Evolutionary conservation across 306 rosid species (phyloP).

Genomic region (Canavalia ensiformis): DNA sequence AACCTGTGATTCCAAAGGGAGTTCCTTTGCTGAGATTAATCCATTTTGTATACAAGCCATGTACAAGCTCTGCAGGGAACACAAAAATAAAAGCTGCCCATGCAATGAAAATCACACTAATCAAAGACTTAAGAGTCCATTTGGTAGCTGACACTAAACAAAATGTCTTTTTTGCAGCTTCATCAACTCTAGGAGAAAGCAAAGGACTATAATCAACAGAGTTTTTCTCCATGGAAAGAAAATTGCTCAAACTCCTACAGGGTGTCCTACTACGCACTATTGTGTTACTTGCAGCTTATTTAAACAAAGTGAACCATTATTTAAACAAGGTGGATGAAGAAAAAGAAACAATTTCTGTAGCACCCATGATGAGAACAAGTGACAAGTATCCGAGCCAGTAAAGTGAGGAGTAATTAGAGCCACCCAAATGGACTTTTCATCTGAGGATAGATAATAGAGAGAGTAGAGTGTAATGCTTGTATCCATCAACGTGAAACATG

Average conservation of each 20-base stretch:
- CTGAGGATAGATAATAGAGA: not conserved
- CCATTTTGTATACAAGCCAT: conserved; percentile 41
- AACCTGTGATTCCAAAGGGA: conserved; percentile 75
- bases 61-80: conserved; percentile 55
- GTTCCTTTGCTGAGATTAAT: conserved; percentile 41
- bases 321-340: conserved; percentile 27
- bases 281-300: not conserved
- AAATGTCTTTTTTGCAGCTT: conserved; percentile 46
- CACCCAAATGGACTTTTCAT: conserved; percentile 44
- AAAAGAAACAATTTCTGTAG: conserved; percentile 49
- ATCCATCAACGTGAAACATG: no score
- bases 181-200: conserved; percentile 53
- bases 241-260: not conserved
- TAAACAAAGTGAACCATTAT: not conserved
- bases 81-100: conserved; percentile 72
- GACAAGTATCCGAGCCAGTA: conserved; percentile 3
- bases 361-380: conserved; percentile 44
- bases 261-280: not conserved
- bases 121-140: conserved; percentile 62
- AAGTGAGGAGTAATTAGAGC: conserved; percentile 8
- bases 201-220: conserved; percentile 58
- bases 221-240: conserved; percentile 60
- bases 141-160: conserved; percentile 53
- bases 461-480: not conserved
- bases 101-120: conserved; percentile 59